Evolutionary conservation across 1,139 yeast species (phyloP).

Genomic region (Eremothecium gossypii): DNA sequence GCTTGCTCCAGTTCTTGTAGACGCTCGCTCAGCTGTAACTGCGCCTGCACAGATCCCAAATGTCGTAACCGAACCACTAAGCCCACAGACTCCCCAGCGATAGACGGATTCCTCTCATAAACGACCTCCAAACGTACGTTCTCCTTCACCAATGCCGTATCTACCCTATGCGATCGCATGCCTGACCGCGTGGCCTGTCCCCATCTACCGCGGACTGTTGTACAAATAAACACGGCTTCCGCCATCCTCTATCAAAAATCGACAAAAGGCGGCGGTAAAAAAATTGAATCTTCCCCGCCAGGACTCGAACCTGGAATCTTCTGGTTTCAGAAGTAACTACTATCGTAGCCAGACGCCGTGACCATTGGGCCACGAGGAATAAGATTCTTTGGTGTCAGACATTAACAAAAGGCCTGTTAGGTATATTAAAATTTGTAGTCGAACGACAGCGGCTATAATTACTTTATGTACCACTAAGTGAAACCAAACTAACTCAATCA

Average conservation of each 20-base stretch:
- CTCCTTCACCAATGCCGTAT: slow-evolving; percentile 21
- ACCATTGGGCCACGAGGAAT: slow-evolving; percentile 90
- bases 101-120: slow-evolving; percentile 32
- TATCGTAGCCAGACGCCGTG: slow-evolving; percentile 86
- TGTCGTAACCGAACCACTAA: slow-evolving; percentile 33
- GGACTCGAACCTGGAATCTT: slow-evolving; percentile 94
- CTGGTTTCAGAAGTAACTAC: slow-evolving; percentile 40
- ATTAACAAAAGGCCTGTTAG: too few species aligned
- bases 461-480: too few species aligned
- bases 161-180: slow-evolving; percentile 26
- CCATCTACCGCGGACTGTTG: too few species aligned
- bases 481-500: too few species aligned
- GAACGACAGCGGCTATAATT: too few species aligned
- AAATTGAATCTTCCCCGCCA: slow-evolving; percentile 75
- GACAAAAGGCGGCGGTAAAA: slow-evolving; percentile 1
- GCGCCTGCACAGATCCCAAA: slow-evolving; percentile 25
- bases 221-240: too few species aligned
- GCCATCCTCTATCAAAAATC: too few species aligned
- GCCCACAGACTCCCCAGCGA: slow-evolving; percentile 33
- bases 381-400: slow-evolving; percentile 12
- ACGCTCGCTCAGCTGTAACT: slow-evolving; percentile 12
- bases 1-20: slow-evolving; percentile 7
- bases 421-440: too few species aligned
- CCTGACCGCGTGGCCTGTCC: neutral
- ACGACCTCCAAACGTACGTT: slow-evolving; percentile 33